Base-by-base conservation (phyloP, 2,329 filamentous ascomycete species). In the Cytospora mali region DNA sequence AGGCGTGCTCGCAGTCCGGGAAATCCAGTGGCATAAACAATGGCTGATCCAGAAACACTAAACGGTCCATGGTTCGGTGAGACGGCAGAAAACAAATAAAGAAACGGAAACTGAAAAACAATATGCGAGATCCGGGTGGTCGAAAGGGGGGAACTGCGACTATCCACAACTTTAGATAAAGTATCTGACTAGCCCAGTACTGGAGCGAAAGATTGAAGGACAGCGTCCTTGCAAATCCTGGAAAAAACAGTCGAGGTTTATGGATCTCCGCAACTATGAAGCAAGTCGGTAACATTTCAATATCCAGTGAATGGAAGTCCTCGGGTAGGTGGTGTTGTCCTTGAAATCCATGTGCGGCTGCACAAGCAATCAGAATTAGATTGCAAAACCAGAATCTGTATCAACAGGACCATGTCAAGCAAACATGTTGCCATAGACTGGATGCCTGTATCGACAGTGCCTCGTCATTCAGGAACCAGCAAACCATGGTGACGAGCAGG, bases 331-430 rank as follows among this genome's bases (percentile, higher is more conserved):
- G 49, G 21, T 16, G 27, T 51, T 46, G 42, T 23, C 42, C n/a
- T 29, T 5, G 1, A 3, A 31, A 16, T 63, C 51, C 56, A 27
- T 18, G 50, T 62, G 62, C 62, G 62, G 59, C 28, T 58, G 62
- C 62, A 64, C 62, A 42, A 53, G 59, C 62, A 64, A 58, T 62
- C 62, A 55, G 9, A 52, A 62, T 62, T 52, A 48, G 59, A 64
- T 46, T 58, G 62, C 54, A 28, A 6, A 55, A 14, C 54, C 6
- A 16, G 2, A 23, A 11, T 31, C 11, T 25, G 51, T 9, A 4
- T 28, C 6, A 18, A 11, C 50, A 48, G 33, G 27, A 48, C 21
- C 28, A 60, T 27, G 49, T 28, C 58, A 54, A 60, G 58, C 50
- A 54, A 60, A 50, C 50, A 28, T 23, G n/a, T 18, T 23, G n/a